These are phyloP conservation scores for Saccharomyces mikatae DNA, from an alignment of 805 yeast genomes.

Conservation along the genomic window DNA sequence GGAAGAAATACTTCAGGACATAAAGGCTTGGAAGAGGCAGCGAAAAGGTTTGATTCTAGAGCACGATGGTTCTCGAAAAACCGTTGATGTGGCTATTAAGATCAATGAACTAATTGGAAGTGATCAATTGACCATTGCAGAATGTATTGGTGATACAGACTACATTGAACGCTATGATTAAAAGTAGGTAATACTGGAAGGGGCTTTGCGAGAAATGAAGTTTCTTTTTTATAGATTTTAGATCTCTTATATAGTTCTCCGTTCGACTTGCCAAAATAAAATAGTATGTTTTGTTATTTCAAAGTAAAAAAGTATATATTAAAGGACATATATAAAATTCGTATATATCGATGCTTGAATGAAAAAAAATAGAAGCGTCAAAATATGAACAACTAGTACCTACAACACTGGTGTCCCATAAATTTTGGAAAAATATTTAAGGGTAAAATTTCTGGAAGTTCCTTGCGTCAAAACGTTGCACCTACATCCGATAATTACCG, in stretches of 20 bases:
- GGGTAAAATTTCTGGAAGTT: not conserved
- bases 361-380: not conserved
- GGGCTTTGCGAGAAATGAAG: not conserved
- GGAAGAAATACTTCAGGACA: constrained; percentile 46
- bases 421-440: not conserved
- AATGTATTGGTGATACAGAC: constrained; percentile 62
- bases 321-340: not conserved
- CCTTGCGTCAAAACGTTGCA: not conserved
- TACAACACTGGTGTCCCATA: not conserved
- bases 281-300: not conserved
- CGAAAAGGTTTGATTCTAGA: constrained; percentile 68
- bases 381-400: not conserved
- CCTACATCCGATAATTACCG: too few species aligned
- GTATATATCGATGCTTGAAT: not conserved
- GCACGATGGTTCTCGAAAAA: constrained; percentile 65
- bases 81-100: constrained; percentile 62
- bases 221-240: not conserved
- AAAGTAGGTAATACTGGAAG: not conserved
- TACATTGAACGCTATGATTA: constrained; percentile 39
- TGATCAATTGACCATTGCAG: constrained; percentile 67
- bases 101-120: constrained; percentile 48
- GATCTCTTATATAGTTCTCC: not conserved
- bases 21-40: constrained; percentile 41
- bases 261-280: not conserved
- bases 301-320: not conserved